Evolutionary conservation across 345 rosid genomes (phyloP), one percentile per base, ranked within the genome.

Genomic region (Streptanthus diversifolius): DNA sequence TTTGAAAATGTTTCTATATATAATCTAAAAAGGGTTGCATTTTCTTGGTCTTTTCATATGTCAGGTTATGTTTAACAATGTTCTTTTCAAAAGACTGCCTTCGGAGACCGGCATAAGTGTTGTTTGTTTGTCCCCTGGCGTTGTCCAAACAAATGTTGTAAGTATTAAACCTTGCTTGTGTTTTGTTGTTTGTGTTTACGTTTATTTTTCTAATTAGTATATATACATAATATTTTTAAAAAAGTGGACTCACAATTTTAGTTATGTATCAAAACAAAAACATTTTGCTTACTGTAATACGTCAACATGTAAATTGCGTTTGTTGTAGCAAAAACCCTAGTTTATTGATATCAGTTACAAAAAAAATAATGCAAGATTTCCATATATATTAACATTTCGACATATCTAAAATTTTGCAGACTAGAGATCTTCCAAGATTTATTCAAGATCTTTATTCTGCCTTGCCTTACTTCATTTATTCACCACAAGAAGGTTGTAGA

Each of bases 21-120:
- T 21, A 45, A 6, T 44, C 24, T 35, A 6, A 22, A 36, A 24
- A 2, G 1, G 3, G n/a, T 51, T 39, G 25, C 10, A 2, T 10
- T 27, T n/a, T 27, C 15, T 51, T 63, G 25, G 22, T 51, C 8
- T 62, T 12, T 33, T 39, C 13, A 49, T 48, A 8, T 18, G 9
- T 81, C 85, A 90, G 96, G 83, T 93, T 66, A 93, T 85, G 96
- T 93, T 93, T 83, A 93, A 86, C 62, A 87, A 89, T 76, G 78
- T 84, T 73, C 96, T 93, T 56, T 89, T 80, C 11, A 86, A 76
- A 71, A 82, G 85, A 49, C 70, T 93, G 59, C 92, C 97, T 79
- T 81, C 81, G 60, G 87, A 90, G 83, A 72, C 96, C 51, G 92
- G 90, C 76, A 82, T 90, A 13, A 90, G 77, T 60, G 89, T 89